Evolutionary conservation across 1,284 basidiomycete genomes (phyloP).

Genomic region (Microbotryum violaceum): DNA sequence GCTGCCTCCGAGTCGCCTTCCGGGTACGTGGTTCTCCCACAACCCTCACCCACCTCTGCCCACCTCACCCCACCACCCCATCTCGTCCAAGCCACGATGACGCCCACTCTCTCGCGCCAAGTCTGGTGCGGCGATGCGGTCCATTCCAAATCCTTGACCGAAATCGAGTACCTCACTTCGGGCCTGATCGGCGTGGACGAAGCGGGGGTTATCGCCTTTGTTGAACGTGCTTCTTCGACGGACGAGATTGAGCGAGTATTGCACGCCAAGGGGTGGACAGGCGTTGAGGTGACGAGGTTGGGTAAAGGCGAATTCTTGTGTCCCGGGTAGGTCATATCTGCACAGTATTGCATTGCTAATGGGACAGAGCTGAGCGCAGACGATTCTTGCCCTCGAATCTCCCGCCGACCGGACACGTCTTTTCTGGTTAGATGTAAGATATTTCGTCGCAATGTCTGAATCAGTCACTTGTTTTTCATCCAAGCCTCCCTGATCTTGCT

Average conservation of each 20-base stretch:
- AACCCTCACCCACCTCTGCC: no score
- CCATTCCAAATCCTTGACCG: constrained; percentile 53
- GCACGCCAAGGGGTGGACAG: constrained; percentile 34
- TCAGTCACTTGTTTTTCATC: no score
- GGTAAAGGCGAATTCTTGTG: constrained; percentile 68
- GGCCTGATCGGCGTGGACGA: constrained; percentile 55
- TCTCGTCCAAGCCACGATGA: no score
- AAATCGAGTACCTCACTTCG: constrained; percentile 51
- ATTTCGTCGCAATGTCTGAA: no score
- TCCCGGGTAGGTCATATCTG: constrained; percentile 53
- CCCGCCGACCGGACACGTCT: no score
- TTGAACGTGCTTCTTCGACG: constrained; percentile 51
- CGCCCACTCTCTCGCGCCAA: constrained; percentile 7
- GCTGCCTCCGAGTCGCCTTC: no score
- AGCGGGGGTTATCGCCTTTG: constrained; percentile 60
- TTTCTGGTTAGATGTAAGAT: no score
- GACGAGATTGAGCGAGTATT: constrained; percentile 44
- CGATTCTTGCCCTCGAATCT: no score
- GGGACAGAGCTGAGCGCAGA: no score
- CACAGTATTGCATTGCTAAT: no score
- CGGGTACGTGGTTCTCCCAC: no score
- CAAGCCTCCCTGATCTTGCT: neutral
- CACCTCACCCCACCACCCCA: no score
- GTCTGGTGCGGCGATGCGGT: constrained; percentile 63
- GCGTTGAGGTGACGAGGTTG: constrained; percentile 48